Evolutionary conservation across 140 eudicot species (phyloP).

Genomic region (Ambrosia hybrid): DNA sequence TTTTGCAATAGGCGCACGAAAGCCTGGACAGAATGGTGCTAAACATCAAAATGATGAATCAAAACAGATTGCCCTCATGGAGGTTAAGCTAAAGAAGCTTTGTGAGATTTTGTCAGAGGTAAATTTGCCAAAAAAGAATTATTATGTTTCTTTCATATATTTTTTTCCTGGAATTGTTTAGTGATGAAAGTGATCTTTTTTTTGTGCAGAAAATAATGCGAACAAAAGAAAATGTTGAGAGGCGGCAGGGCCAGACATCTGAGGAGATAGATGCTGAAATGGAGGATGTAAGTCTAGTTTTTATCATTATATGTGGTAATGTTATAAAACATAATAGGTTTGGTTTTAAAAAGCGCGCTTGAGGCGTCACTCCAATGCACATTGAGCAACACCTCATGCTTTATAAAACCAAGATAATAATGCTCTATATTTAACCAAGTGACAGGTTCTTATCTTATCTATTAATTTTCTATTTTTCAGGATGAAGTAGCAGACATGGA

Average conservation of each 20-base stretch:
- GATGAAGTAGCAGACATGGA: constrained; percentile 88
- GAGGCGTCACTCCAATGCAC: too few relatives aligned
- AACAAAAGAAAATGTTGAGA: constrained; percentile 77
- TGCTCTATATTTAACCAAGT: neutral
- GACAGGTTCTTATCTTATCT: neutral
- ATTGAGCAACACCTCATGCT: too few relatives aligned
- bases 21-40: neutral
- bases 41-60: constrained; percentile 50
- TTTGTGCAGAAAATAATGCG: constrained; percentile 75
- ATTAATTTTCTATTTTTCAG: constrained; percentile 37
- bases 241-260: constrained; percentile 81
- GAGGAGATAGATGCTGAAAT: constrained; percentile 89
- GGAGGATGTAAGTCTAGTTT: constrained; percentile 56
- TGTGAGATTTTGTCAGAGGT: constrained; percentile 84
- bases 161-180: neutral
- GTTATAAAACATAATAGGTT: neutral
- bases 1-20: neutral
- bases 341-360: too few relatives aligned
- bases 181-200: neutral
- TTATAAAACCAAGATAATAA: neutral
- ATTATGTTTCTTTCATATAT: neutral
- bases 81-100: constrained; percentile 72
- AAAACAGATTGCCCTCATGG: constrained; percentile 76
- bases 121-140: neutral
- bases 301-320: neutral